Conservation (phyloP, 1,284 basidiomycete species). For the Leccinum griseonigrum region DNA sequence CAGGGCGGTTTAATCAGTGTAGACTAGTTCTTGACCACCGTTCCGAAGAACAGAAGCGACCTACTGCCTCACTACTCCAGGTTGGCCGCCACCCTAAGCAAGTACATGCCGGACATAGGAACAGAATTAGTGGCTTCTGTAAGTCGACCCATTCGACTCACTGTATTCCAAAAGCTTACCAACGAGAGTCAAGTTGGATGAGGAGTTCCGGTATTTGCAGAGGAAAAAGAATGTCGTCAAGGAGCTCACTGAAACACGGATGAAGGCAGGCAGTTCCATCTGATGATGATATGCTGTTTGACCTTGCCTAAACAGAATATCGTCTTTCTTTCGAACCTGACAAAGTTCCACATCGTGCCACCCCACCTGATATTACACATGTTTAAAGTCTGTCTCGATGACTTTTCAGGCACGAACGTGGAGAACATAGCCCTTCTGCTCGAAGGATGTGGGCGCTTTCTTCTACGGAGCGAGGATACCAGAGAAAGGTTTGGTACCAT, state of each 20-base stretch:
- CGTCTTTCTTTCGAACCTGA: conserved; percentile 86
- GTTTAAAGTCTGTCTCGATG: conserved; percentile 96
- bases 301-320: conserved; percentile 62
- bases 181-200: conserved; percentile 69
- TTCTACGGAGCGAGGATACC: conserved; percentile 88
- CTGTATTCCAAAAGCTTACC: conserved; percentile 11
- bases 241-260: conserved; percentile 80
- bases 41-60: conserved; percentile 89
- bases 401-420: conserved; percentile 89
- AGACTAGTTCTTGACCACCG: conserved; percentile 75
- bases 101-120: conserved; percentile 94
- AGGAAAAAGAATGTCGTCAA: conserved; percentile 89
- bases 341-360: conserved; percentile 95
- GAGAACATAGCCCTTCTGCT: conserved; percentile 91
- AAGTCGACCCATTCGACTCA: conserved; percentile 31
- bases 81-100: conserved; percentile 83
- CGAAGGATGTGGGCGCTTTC: conserved; percentile 92
- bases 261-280: conserved; percentile 60
- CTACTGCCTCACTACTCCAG: conserved; percentile 93
- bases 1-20: conserved; percentile 10
- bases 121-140: conserved; percentile 78
- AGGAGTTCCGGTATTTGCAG: conserved; percentile 96
- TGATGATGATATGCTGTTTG: neutral
- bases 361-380: conserved; percentile 92
- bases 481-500: conserved; percentile 80